Evolutionary conservation across 1,139 yeast species (phyloP), one percentile per base, ranked within the genome.

Genomic region (Scheffersomyces cryptocercus): DNA sequence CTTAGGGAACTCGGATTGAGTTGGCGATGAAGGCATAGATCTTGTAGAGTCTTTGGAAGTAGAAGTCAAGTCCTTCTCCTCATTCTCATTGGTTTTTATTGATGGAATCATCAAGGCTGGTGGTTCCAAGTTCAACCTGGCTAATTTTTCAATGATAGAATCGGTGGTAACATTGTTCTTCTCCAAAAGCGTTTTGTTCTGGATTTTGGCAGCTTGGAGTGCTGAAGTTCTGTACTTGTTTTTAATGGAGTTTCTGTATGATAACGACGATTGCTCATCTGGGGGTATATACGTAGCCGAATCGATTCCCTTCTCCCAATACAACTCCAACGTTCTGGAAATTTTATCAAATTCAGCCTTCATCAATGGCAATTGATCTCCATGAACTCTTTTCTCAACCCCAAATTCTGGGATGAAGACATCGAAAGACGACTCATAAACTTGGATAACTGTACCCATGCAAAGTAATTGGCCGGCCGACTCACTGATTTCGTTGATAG

Each of bases 371-470:
- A 93, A 73, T 64, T 93, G 99, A 67, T 93, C 99, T 35, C 98
- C 97, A 58, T 93, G 99, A 26, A 93, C 98, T 58, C 99, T 82
- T 68, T 93, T 93, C 64, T 93, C 99, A 53, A 93, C 88, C 35
- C 99, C 98, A 68, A 91, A 85, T 55, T 89, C 97, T 1, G 98
- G 98, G 49, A 93, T 77, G 51, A 89, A 82, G 6, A 93, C 95
- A 65, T 93, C 99, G 69, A 93, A 93, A 1, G 98, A 89, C 2
- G 97, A 88, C 65, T 93, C 98, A 61, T 91, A 91, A 6, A 91
- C 98, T 63, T 90, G 97, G 31, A 90, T 70, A 34, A 93, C 95
- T 11, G 90, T 82, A 11, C 96, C 97, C 79, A 85, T 82, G 37
- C 90, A 84, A 53, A 91, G 76, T 40, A 90, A 65, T 62, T 90